Evolutionary conservation across 2,329 filamentous ascomycete species (phyloP).

Genomic region (Arthrocladium fulminans): DNA sequence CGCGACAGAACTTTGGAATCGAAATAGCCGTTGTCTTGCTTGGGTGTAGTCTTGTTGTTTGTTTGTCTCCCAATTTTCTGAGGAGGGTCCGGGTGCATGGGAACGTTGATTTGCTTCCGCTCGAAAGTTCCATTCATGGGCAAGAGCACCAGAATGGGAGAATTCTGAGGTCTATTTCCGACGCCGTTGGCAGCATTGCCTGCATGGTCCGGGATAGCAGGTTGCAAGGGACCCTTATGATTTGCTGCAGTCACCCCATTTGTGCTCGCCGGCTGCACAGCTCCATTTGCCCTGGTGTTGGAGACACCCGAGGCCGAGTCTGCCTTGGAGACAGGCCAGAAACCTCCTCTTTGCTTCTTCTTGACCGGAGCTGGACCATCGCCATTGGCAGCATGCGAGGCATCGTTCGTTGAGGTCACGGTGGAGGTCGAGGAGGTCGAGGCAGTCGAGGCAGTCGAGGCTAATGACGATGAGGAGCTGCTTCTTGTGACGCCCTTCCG

Average conservation of each 20-base stretch:
- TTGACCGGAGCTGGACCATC: conserved; percentile 36
- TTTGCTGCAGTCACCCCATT: conserved; percentile 14
- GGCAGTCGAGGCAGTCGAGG: conserved; percentile 53
- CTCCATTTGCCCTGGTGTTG: conserved; percentile 52
- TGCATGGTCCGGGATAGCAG: conserved; percentile 59
- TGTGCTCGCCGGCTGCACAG: conserved; percentile 35
- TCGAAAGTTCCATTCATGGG: conserved; percentile 96
- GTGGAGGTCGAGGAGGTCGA: conserved; percentile 28
- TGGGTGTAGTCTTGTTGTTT: conserved; percentile 90
- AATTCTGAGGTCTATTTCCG: conserved; percentile 28
- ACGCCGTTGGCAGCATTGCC: conserved; percentile 55
- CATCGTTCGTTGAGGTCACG: conserved; percentile 21
- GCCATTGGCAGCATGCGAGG: conserved; percentile 31
- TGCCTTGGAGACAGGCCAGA: conserved; percentile 58
- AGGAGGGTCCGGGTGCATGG: conserved; percentile 76
- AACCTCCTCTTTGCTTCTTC: conserved; percentile 42
- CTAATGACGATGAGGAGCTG: conserved; percentile 81
- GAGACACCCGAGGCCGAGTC: conserved; percentile 56
- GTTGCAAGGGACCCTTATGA: conserved; percentile 22
- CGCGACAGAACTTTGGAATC: conserved; percentile 96
- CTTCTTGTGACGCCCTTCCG: conserved; percentile 74
- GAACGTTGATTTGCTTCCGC: conserved; percentile 88
- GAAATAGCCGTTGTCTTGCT: conserved; percentile 85
- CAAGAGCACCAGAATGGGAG: conserved; percentile 66
- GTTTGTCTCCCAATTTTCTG: conserved; percentile 92